Base-by-base conservation (phyloP, 2,329 filamentous ascomycete genomes). In the Calonectria leucothoes region DNA sequence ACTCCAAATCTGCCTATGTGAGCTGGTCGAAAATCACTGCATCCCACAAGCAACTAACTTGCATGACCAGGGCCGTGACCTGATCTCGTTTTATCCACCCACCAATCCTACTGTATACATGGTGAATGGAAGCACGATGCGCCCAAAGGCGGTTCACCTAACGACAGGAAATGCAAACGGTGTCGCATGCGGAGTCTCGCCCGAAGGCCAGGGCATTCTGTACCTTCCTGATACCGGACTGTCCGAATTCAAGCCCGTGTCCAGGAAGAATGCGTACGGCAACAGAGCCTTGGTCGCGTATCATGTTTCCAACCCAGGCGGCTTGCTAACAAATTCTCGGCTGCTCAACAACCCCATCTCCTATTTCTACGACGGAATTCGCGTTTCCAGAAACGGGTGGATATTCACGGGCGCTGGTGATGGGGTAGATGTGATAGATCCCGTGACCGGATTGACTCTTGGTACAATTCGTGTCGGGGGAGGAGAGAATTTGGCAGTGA, bases 331-430 rank as follows among this genome's bases (percentile, higher is more conserved):
- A 31, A 68, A 48, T 35, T 11, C 66, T 29, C 39, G 35, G 4
- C 17, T 68, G 20, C 35, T 48, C 20, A 68, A 48, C 39, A 59
- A 59, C 29, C 66, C 29, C 6, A 49, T 59, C 14, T 68, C 52
- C 4, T 68, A 59, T 42, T 57, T 68, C 29, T 68, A 68, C 8
- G 52, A 68, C 23, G 66, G 66, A 17, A 35, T 68, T 27, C 52
- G 66, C 20, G 66, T 59, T 14, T 68, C 66, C 2, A 57, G 52
- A 48, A 68, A 68, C 25, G 66, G 51, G 15, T 68, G 66, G 29
- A 48, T 48, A 8, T 68, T 68, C 48, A 31, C 52, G 1, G 66
- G 51, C 20, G 66, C 66, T 25, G 39, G 66, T 1, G 52, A 68
- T 23, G 66, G 52, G 2, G n/a, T 69, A 4, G 66, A 61, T 15